Percentiles rank a stretch among this genome's conserved stretches.
phyloP scores from a whole-genome alignment of 331 rosid genomes.

The Malus hybrid region DNA sequence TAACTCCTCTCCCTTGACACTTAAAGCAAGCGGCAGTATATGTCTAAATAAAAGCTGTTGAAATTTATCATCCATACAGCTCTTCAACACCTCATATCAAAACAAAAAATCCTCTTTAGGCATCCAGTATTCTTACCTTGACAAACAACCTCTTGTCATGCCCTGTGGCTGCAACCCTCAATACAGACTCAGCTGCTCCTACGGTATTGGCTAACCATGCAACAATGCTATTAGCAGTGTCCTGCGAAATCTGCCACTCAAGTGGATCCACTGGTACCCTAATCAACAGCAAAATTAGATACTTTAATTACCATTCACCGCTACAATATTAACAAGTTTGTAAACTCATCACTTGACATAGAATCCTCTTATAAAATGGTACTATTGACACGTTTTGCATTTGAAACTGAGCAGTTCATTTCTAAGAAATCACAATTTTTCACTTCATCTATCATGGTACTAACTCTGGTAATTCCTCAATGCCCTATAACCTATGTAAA shows the following conservation, averaged over 20 bases:
- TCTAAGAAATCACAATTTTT: not conserved
- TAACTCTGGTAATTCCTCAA: not conserved
- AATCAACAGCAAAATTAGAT: not conserved
- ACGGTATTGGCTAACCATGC: conserved; percentile 81
- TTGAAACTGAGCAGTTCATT: not conserved
- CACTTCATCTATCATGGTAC: not conserved
- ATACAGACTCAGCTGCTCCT: conserved; percentile 89
- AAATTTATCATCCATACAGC: not conserved
- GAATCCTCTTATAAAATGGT: not conserved
- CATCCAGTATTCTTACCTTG: conserved; percentile 32
- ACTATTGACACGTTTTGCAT: not conserved
- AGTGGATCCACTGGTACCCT: conserved; percentile 97
- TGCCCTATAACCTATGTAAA: not conserved
- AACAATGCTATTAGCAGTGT: conserved; percentile 63
- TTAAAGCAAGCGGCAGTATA: not conserved
- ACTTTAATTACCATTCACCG: not conserved
- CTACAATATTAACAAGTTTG: not conserved
- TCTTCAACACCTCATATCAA: not conserved
- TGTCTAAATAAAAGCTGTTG: not conserved
- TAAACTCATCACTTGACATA: not conserved
- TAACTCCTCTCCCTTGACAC: not conserved
- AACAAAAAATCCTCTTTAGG: not conserved
- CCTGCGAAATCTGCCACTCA: conserved; percentile 95
- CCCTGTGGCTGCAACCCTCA: conserved; percentile 95
- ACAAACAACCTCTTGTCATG: conserved; percentile 88